phyloP scores from a whole-genome alignment of 176 grass and related monocot species.

The Saccharum spontaneum region DNA sequence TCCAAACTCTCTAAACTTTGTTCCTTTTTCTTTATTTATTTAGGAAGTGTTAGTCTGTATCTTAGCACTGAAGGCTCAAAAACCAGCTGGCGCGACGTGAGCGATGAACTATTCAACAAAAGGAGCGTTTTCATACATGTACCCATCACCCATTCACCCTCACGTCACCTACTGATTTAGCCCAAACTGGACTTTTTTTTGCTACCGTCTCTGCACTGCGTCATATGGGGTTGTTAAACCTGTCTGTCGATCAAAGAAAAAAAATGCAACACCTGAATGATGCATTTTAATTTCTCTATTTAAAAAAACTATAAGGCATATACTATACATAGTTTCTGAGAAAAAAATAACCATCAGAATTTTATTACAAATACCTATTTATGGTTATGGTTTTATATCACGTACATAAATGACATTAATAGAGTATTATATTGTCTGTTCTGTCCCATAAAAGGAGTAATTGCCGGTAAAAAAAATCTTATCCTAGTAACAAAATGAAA shows the following conservation, averaged over 20 bases:
- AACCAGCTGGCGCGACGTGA: not conserved
- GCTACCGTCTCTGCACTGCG: not conserved
- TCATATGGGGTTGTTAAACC: not conserved
- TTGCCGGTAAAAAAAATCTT: not conserved
- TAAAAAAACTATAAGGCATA: too few relatives aligned
- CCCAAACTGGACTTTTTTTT: not conserved
- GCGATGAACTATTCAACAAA: conserved; percentile 12
- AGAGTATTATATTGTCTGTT: not conserved
- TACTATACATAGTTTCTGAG: too few relatives aligned
- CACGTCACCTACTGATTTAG: not conserved
- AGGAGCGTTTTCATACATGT: not conserved
- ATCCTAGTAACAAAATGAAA: not conserved
- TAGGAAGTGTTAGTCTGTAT: not conserved
- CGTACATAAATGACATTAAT: not conserved
- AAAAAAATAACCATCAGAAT: too few relatives aligned
- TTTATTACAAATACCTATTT: not conserved
- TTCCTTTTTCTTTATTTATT: not conserved
- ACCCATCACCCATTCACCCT: not conserved
- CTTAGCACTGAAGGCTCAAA: not conserved
- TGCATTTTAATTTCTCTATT: not conserved
- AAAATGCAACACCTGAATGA: not conserved
- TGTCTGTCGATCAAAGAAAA: not conserved
- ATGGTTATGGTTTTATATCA: not conserved
- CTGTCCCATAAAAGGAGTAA: not conserved
- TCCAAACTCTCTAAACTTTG: not conserved